Conservation (phyloP, 768 basidiomycete genomes). For the Lactifluus rugatus region DNA sequence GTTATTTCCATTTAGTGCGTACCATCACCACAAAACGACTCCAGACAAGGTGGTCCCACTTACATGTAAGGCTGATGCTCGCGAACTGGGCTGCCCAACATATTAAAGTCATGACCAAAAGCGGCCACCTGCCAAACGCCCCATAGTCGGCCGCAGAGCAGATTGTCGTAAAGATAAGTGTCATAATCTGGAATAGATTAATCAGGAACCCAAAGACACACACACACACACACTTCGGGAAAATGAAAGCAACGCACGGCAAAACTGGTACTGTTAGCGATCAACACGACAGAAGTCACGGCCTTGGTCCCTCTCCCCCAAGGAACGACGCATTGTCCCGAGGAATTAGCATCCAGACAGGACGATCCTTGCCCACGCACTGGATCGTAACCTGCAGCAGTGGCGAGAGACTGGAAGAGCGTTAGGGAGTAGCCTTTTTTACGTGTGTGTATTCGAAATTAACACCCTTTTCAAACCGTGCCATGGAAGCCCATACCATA, state of each 20-base stretch:
- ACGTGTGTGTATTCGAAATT: background rate
- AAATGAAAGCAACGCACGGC: slow-evolving; percentile 35
- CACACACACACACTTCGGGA: no score
- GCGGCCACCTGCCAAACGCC: slow-evolving; percentile 66
- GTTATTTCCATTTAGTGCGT: background rate
- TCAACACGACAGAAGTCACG: slow-evolving; percentile 65
- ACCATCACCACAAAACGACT: background rate
- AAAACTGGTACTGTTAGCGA: slow-evolving; percentile 69
- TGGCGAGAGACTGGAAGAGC: slow-evolving; percentile 62
- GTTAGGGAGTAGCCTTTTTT: slow-evolving; percentile 51
- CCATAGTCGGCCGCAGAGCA: slow-evolving; percentile 63
- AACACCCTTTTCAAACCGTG: background rate
- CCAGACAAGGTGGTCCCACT: slow-evolving; percentile 22
- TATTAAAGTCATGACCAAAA: slow-evolving; percentile 58
- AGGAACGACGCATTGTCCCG: slow-evolving; percentile 68
- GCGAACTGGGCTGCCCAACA: slow-evolving; percentile 80
- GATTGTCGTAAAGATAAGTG: slow-evolving; percentile 70
- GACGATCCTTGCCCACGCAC: slow-evolving; percentile 58
- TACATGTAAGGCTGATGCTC: slow-evolving; percentile 63
- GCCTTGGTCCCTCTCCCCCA: slow-evolving; percentile 68
- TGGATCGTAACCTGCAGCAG: slow-evolving; percentile 67
- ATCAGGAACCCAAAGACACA: background rate
- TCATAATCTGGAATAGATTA: slow-evolving; percentile 51
- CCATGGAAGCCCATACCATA: slow-evolving; percentile 26
- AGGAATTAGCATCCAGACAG: slow-evolving; percentile 45